phyloP scores from a whole-genome alignment of 257 asterid genomes.

The Schizonepeta tenuifolia region DNA sequence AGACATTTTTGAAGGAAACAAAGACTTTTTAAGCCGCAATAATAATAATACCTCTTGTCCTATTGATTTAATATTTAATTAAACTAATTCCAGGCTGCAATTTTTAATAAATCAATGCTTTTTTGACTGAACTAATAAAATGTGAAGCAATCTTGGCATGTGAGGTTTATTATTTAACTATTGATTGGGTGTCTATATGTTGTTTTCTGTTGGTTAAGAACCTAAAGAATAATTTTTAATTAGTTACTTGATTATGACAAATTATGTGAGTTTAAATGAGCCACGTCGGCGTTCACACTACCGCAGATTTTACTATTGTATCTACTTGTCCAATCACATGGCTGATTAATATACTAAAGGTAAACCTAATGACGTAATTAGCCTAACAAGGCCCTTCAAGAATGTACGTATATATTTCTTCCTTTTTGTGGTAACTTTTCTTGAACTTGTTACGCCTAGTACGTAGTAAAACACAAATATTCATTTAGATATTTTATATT shows the following conservation, averaged over 20 bases:
- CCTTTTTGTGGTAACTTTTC: not conserved
- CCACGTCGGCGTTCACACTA: constrained; percentile 43
- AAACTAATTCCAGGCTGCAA: constrained; percentile 34
- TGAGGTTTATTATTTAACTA: constrained; percentile 26
- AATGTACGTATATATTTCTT: not conserved
- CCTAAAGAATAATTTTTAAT: constrained; percentile 23
- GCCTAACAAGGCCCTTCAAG: constrained; percentile 21
- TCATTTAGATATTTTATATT: too few species aligned
- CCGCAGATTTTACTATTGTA: constrained; percentile 21
- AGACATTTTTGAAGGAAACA: constrained; percentile 30
- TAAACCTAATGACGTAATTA: constrained; percentile 16
- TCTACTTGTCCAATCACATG: constrained; percentile 22
- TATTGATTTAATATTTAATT: constrained; percentile 31
- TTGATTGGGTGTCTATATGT: constrained; percentile 18
- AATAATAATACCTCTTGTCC: constrained; percentile 9
- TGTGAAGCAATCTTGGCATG: constrained; percentile 37
- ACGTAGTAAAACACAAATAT: not conserved
- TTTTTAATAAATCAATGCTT: constrained; percentile 11
- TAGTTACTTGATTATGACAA: constrained; percentile 29
- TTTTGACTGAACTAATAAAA: constrained; percentile 33
- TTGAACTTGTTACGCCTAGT: not conserved
- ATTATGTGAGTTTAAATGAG: constrained; percentile 30
- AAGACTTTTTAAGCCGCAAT: constrained; percentile 29
- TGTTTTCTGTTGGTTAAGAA: constrained; percentile 40
- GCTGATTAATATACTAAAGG: constrained; percentile 9